Conservation (phyloP, 768 basidiomycete species). For the Podaxis mareebaensis region DNA sequence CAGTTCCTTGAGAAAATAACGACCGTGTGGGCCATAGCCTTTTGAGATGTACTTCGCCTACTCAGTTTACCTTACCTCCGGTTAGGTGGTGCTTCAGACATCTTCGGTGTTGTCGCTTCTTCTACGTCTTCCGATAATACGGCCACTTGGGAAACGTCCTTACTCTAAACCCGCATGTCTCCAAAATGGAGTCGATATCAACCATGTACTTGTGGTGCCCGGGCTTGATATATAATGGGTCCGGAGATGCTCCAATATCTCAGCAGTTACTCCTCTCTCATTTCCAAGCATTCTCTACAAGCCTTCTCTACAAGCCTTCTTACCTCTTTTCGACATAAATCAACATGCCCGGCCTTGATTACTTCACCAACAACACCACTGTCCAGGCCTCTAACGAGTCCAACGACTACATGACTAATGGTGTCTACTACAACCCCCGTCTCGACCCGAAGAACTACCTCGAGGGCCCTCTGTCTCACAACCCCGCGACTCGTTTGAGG, state of each 20-base stretch:
- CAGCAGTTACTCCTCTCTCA: neutral
- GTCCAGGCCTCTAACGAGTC: neutral
- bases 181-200: neutral
- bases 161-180: slow-evolving; percentile 9
- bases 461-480: slow-evolving; percentile 62
- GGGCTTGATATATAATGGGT: slow-evolving; percentile 2
- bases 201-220: neutral
- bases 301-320: neutral
- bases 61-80: neutral
- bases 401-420: slow-evolving; percentile 5
- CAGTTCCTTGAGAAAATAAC: neutral
- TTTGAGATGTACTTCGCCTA: neutral
- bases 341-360: slow-evolving; percentile 14
- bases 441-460: slow-evolving; percentile 68
- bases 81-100: neutral
- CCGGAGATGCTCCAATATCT: neutral
- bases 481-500: slow-evolving; percentile 66
- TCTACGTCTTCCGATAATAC: neutral
- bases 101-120: neutral
- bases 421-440: slow-evolving; percentile 60
- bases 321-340: neutral
- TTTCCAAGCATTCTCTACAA: neutral
- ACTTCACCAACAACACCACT: slow-evolving; percentile 1
- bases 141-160: neutral
- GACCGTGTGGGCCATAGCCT: neutral